Evolutionary conservation across 2,329 filamentous ascomycete species (phyloP).

Genomic region (Verticillium dahliae): DNA sequence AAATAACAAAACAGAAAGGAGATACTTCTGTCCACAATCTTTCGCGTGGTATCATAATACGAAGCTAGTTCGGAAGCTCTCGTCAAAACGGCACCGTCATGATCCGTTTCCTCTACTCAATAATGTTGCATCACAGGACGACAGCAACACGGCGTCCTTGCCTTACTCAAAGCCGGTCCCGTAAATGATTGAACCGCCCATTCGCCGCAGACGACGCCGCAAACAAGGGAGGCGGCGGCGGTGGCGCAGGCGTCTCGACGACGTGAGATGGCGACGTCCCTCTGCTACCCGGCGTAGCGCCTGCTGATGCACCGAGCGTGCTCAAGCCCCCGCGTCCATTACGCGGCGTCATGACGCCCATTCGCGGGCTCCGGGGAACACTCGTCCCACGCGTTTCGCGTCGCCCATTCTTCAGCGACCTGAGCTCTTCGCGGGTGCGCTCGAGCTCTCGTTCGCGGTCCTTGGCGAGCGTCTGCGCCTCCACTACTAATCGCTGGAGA

Average conservation of each 20-base stretch:
- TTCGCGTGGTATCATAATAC: slow-evolving; percentile 5
- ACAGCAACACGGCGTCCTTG: background rate
- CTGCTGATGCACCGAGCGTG: slow-evolving; percentile 22
- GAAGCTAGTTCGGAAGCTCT: slow-evolving; percentile 1
- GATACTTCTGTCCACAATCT: background rate
- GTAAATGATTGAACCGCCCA: slow-evolving; percentile 36
- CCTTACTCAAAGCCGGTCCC: slow-evolving; percentile 23
- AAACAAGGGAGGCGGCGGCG: slow-evolving; percentile 23
- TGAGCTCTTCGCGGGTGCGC: slow-evolving; percentile 40
- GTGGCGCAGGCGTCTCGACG: slow-evolving; percentile 13
- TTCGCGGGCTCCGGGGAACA: slow-evolving; percentile 51
- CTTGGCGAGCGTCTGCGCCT: slow-evolving; percentile 33
- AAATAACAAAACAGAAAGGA: slow-evolving; percentile 2
- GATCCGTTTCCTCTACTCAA: background rate
- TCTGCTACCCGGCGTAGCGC: slow-evolving; percentile 26
- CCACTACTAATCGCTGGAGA: slow-evolving; percentile 29
- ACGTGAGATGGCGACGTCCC: slow-evolving; percentile 42
- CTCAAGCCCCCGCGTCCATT: slow-evolving; percentile 18
- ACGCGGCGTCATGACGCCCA: slow-evolving; percentile 45
- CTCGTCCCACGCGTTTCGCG: slow-evolving; percentile 50
- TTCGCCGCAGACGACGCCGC: slow-evolving; percentile 26
- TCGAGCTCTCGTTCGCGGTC: slow-evolving; percentile 47
- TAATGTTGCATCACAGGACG: background rate
- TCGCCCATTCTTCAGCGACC: slow-evolving; percentile 38
- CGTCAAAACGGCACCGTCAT: background rate